Evolutionary conservation across 306 rosid species (phyloP), one percentile per base, ranked within the genome.

Genomic region (Ceratonia siliqua): DNA sequence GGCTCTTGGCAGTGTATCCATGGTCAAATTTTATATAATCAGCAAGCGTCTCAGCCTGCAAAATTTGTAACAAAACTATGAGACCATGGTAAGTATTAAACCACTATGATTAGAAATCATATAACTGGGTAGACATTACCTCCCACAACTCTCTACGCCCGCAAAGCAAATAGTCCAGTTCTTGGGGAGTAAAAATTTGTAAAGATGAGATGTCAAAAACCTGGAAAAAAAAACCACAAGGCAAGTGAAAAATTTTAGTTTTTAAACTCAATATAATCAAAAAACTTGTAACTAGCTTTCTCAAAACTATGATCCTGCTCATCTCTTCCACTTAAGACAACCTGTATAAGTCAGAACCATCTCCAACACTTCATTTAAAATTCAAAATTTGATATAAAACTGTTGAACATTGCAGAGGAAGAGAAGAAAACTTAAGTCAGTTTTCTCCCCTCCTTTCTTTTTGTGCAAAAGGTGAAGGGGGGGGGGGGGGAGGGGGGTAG

Each of bases 111-210:
- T 17, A 58, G 53, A 28, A 68, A 35, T 48, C 36, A n/a, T 6
- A 69, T 11, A 17, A 54, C 10, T 48, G 43, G 5, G 15, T 55
- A 14, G 39, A 30, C 21, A 63, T 72, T 86, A 92, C 99, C 98
- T 90, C 91, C 98, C 99, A 95, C 88, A 95, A 54, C 83, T 95
- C 99, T 86, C 92, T 82, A 25, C 99, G 97, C 20, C 99, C 99
- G 13, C 98, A 95, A 27, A 95, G 98, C 86, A 95, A 86, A 70
- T 95, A 76, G 80, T 95, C 99, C 86, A 95, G 82, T 75, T 95
- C 98, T 68, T 87, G 86, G 12, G 98, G 98, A 46, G 93, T 89
- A 50, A 95, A 95, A 56, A 89, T 87, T 85, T 85, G 99, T 43
- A 95, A 87, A 48, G 99, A 82, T 30, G 52, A 55, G 56, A 55